Conservation (phyloP, 345 rosid genomes). For the Lepidium africanum region DNA sequence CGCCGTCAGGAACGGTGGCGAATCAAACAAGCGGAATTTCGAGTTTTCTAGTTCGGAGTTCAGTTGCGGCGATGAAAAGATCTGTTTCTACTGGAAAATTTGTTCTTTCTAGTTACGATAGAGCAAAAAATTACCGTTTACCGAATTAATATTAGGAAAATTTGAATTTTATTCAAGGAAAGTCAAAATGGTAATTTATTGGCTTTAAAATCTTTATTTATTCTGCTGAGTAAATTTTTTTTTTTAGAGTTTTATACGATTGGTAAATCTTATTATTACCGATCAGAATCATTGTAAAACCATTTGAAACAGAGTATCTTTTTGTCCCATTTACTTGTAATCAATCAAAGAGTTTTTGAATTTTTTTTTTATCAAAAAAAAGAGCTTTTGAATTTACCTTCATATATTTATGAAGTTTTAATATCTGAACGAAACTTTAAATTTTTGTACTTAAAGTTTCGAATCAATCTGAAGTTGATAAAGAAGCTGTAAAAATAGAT, state of each 20-base stretch:
- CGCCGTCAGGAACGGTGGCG: background rate
- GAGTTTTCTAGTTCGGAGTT: conserved; percentile 32
- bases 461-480: too few relatives aligned
- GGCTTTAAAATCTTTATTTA: background rate
- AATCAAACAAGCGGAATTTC: conserved; percentile 17
- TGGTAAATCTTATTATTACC: background rate
- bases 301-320: background rate
- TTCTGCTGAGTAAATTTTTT: background rate
- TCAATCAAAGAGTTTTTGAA: background rate
- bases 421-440: too few relatives aligned
- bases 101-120: conserved; percentile 36
- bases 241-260: background rate
- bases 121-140: conserved; percentile 29
- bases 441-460: too few relatives aligned
- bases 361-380: too few relatives aligned
- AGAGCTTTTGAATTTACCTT: background rate
- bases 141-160: conserved; percentile 19
- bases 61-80: conserved; percentile 40
- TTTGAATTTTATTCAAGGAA: background rate
- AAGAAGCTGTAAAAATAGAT: too few relatives aligned
- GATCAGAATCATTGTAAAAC: background rate
- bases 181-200: conserved; percentile 5
- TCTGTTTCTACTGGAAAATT: conserved; percentile 56
- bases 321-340: background rate
- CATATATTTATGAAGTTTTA: background rate